Conservation (phyloP, 495 filamentous ascomycete species). For the Hamigera avellanea region DNA sequence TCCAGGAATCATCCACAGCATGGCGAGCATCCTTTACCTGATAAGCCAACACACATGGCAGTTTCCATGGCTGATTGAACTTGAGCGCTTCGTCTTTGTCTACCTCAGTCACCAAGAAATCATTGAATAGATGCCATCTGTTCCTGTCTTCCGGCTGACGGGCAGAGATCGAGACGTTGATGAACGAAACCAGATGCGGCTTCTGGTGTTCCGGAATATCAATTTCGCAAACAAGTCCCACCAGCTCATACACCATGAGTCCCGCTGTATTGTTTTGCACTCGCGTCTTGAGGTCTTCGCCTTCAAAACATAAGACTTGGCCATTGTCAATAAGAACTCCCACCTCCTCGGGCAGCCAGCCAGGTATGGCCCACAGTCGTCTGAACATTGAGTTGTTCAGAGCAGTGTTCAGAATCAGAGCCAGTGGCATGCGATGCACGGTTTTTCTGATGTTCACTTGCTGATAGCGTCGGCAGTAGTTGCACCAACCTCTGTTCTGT, state of each 20-base stretch:
- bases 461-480: conserved; percentile 76
- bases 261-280: conserved; percentile 48
- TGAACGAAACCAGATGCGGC: conserved; percentile 79
- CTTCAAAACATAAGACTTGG: conserved; percentile 83
- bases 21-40: conserved; percentile 68
- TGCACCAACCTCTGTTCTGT: conserved; percentile 79
- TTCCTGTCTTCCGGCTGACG: conserved; percentile 39
- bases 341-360: conserved; percentile 86
- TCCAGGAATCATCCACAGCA: conserved; percentile 75
- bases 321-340: conserved; percentile 73
- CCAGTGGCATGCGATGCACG: conserved; percentile 64
- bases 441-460: conserved; percentile 67
- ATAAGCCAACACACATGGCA: conserved; percentile 74
- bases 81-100: conserved; percentile 69
- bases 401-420: conserved; percentile 76
- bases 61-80: conserved; percentile 85
- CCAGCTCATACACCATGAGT: conserved; percentile 77
- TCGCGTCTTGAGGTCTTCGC: conserved; percentile 55
- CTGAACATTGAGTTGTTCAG: conserved; percentile 58
- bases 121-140: conserved; percentile 93
- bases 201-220: conserved; percentile 73
- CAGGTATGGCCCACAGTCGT: conserved; percentile 73
- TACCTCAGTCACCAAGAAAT: conserved; percentile 83
- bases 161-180: conserved; percentile 72
- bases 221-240: conserved; percentile 85